A percentile compares a stretch with the other conserved stretches of the same genome.
These are phyloP conservation scores for Mycena polygramma DNA, from an alignment of 768 basidiomycete genomes.

Conservation along the genomic window DNA sequence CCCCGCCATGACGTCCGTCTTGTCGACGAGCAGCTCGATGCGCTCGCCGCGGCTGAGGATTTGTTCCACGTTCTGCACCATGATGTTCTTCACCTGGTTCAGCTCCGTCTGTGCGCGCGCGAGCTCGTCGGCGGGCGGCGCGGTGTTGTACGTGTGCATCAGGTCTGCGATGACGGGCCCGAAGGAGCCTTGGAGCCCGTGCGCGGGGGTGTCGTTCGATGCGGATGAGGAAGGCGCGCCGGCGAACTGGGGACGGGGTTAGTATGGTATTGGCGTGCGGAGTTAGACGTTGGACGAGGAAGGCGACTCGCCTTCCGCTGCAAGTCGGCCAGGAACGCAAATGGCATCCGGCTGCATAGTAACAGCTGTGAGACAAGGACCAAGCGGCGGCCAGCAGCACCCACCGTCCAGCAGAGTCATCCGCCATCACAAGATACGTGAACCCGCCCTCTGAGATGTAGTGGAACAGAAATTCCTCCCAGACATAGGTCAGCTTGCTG, in stretches of 20 bases:
- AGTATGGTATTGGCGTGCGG: neutral
- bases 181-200: conserved; percentile 80
- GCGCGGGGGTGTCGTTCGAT: conserved; percentile 64
- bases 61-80: conserved; percentile 99
- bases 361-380: conserved; percentile 13
- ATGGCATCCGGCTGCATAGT: conserved; percentile 83
- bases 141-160: conserved; percentile 90
- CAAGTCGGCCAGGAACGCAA: conserved; percentile 90
- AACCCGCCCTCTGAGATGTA: conserved; percentile 92
- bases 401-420: conserved; percentile 91
- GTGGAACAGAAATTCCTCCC: conserved; percentile 95
- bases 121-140: conserved; percentile 90
- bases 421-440: conserved; percentile 93
- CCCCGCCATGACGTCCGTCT: conserved; percentile 95
- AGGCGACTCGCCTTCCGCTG: conserved; percentile 73
- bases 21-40: conserved; percentile 95
- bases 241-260: conserved; percentile 60
- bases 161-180: conserved; percentile 78
- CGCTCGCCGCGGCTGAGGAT: conserved; percentile 95
- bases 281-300: neutral
- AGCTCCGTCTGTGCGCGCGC: conserved; percentile 91
- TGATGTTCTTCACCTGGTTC: conserved; percentile 93
- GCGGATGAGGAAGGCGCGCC: conserved; percentile 76
- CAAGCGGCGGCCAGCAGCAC: conserved; percentile 39
- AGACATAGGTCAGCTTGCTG: conserved; percentile 88